phyloP scores from a whole-genome alignment of 2,329 filamentous ascomycete species.

The Cyphellophora europaea region DNA sequence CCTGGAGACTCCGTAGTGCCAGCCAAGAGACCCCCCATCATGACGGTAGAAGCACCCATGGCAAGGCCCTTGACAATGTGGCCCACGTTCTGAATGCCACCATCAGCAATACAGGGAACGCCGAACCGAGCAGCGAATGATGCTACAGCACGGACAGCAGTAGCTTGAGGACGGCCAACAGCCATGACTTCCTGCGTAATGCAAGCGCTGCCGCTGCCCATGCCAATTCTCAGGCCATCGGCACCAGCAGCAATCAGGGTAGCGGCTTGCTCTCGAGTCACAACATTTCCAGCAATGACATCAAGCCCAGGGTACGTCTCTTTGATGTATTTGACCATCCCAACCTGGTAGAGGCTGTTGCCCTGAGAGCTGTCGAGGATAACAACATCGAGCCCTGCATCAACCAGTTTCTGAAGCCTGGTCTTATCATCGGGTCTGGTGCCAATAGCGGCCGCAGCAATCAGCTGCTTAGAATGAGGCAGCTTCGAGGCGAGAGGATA shows the following conservation, averaged over 20 bases:
- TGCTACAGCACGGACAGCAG: constrained; percentile 82
- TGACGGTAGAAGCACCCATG: constrained; percentile 87
- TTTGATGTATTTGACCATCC: constrained; percentile 98
- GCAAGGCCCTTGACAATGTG: constrained; percentile 98
- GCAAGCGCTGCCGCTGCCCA: constrained; percentile 96
- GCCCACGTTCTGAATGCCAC: constrained; percentile 95
- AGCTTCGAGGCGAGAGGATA: constrained; percentile 96
- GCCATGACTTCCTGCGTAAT: constrained; percentile 99
- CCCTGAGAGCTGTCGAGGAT: constrained; percentile 94
- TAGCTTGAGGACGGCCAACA: constrained; percentile 90
- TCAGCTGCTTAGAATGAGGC: constrained; percentile 92
- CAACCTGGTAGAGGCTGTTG: constrained; percentile 96
- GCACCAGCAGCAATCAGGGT: constrained; percentile 84
- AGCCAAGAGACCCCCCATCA: constrained; percentile 98
- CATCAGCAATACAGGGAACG: constrained; percentile 95
- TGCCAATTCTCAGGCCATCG: constrained; percentile 94
- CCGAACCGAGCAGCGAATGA: constrained; percentile 86
- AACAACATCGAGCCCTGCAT: constrained; percentile 91
- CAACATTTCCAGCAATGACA: constrained; percentile 96
- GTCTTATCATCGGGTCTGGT: constrained; percentile 88
- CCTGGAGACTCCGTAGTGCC: constrained; percentile 97
- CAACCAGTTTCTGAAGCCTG: constrained; percentile 77
- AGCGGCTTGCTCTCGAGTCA: constrained; percentile 93
- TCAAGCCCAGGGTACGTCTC: constrained; percentile 73
- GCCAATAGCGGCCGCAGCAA: constrained; percentile 89